Evolutionary conservation across 305 asterid species (phyloP).

Genomic region (Rubia balearica): DNA sequence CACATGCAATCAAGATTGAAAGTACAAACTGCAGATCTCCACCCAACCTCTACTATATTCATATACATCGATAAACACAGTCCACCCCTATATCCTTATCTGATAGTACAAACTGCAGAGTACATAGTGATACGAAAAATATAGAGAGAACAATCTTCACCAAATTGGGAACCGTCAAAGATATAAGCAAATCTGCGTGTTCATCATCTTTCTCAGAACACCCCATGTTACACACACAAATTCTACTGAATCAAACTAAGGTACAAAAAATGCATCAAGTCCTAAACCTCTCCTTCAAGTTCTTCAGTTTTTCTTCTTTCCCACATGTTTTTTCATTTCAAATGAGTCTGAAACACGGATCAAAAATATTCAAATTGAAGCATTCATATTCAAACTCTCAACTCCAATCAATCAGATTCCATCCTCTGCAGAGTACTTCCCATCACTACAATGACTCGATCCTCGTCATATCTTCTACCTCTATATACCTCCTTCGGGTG

Average conservation of each 20-base stretch:
- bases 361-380: background rate
- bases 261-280: background rate
- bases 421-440: background rate
- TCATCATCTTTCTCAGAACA: background rate
- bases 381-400: too few species aligned
- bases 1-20: background rate
- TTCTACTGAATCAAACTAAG: background rate
- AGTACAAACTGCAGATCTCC: background rate
- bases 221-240: background rate
- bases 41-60: background rate
- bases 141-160: background rate
- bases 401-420: background rate
- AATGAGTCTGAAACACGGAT: background rate
- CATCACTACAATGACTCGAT: background rate
- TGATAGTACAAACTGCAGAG: background rate
- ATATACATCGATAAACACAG: background rate
- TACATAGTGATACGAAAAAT: too few species aligned
- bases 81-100: background rate
- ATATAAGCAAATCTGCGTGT: background rate
- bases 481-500: background rate
- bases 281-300: background rate
- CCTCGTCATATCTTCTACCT: background rate
- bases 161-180: background rate
- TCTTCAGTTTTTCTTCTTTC: background rate
- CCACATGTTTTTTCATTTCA: background rate